Evolutionary conservation across 2,329 filamentous ascomycete species (phyloP).

Genomic region (Falciphora oryzae): DNA sequence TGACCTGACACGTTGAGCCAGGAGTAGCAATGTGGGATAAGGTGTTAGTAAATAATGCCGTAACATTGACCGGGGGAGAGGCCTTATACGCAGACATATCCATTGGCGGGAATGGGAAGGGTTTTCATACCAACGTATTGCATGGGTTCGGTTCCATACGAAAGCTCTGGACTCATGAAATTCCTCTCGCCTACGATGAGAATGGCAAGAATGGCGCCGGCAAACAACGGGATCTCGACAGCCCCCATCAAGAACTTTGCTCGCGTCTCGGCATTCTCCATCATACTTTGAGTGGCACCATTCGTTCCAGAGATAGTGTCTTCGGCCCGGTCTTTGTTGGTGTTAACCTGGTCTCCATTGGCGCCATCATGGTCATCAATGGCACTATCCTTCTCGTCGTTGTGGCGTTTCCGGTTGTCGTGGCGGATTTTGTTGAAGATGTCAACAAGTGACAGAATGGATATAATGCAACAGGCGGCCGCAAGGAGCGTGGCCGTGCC

Average conservation of each 20-base stretch:
- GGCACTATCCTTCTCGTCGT: constrained; percentile 29
- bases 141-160: constrained; percentile 57
- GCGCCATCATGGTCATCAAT: not conserved
- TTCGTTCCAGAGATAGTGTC: constrained; percentile 47
- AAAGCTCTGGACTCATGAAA: constrained; percentile 52
- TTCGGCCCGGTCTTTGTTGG: constrained; percentile 19
- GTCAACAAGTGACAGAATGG: constrained; percentile 53
- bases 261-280: constrained; percentile 50
- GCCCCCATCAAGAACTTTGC: constrained; percentile 48
- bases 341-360: too few species aligned
- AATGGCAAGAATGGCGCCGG: constrained; percentile 51
- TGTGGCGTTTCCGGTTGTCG: constrained; percentile 46
- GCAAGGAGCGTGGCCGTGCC: constrained; percentile 54
- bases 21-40: constrained; percentile 5
- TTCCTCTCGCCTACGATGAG: constrained; percentile 58
- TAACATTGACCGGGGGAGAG: not conserved
- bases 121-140: constrained; percentile 49
- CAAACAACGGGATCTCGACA: constrained; percentile 54
- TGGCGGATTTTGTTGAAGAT: constrained; percentile 61
- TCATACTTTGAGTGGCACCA: constrained; percentile 42
- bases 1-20: constrained; percentile 35
- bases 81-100: not conserved
- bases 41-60: constrained; percentile 10
- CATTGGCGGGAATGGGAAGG: constrained; percentile 9
- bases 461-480: constrained; percentile 59